Evolutionary conservation across 208 protist species (phyloP), one percentile per base, ranked within the genome.

Genomic region (Leptomonas pyrrhocoris): DNA sequence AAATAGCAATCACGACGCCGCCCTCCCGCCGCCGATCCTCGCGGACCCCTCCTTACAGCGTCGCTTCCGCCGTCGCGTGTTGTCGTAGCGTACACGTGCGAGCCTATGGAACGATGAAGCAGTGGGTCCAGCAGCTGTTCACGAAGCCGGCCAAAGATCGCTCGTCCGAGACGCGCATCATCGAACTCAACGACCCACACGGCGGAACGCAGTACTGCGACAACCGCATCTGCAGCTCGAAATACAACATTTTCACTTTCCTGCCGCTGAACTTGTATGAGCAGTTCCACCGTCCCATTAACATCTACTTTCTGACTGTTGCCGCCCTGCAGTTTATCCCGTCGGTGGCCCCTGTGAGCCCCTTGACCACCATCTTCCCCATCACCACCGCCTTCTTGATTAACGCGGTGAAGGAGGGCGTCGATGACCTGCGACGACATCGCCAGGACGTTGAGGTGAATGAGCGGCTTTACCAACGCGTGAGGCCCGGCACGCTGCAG

Each of bases 171-270:
- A 59, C 70, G 46, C 74, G 87, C 45, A 68, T 56, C 36, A 74
- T 94, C 30, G 31, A 36, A 18, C 60, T 76, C 19, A 63, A 74
- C 46, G 72, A 83, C 58, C 71, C 74, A 36, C 51, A 40, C 23
- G 59, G 30, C 21, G 27, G 48, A 15, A 50, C 9, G 12, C 59
- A 74, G 57, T 86, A 81, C 68, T 88, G 84, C 51, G 69, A 73
- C 71, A 98, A 98, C 69, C 68, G 67, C 38, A 85, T 99, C 25
- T 88, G 34, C 43, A 98, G 93, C 59, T 84, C 91, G n/a, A 98
- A 98, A 81, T 99, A 98, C 78, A 98, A 88, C 46, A 27, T 97
- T 19, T 53, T 97, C 16, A 98, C 88, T 28, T 99, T 99, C 72
- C 58, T 99, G 2, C 95, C 95, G 21, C 77, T 97, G 31, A 98